Evolutionary conservation across 2,329 filamentous ascomycete genomes (phyloP).

Genomic region (Penicillium hordei): DNA sequence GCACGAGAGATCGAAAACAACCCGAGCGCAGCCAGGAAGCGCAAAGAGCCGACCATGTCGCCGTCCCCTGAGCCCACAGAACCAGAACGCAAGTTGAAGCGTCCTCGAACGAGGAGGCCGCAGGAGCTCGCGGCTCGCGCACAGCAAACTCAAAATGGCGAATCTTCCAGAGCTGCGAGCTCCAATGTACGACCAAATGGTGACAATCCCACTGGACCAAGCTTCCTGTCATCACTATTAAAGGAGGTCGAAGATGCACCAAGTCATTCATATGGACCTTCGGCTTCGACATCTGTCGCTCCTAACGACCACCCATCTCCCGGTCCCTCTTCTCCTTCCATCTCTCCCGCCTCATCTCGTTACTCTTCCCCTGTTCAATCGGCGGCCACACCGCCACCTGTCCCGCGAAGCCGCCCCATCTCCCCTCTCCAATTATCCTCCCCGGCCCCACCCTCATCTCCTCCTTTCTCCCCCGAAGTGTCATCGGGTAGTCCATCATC

Average conservation of each 20-base stretch:
- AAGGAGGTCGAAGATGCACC: slow-evolving; percentile 74
- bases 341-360: slow-evolving; percentile 43
- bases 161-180: slow-evolving; percentile 39
- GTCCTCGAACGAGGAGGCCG: slow-evolving; percentile 74
- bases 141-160: slow-evolving; percentile 43
- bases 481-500: slow-evolving; percentile 56
- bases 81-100: slow-evolving; percentile 80
- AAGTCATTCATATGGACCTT: slow-evolving; percentile 32
- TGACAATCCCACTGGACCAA: slow-evolving; percentile 58
- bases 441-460: slow-evolving; percentile 33
- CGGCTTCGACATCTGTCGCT: slow-evolving; percentile 39
- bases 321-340: slow-evolving; percentile 44
- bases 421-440: slow-evolving; percentile 39
- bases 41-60: slow-evolving; percentile 66
- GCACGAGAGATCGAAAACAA: slow-evolving; percentile 68
- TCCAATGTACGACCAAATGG: slow-evolving; percentile 34
- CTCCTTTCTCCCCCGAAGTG: slow-evolving; percentile 67
- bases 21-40: slow-evolving; percentile 47
- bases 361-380: slow-evolving; percentile 42
- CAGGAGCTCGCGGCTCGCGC: slow-evolving; percentile 52
- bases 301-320: slow-evolving; percentile 39
- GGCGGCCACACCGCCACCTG: slow-evolving; percentile 42
- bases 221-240: slow-evolving; percentile 81
- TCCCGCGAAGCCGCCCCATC: slow-evolving; percentile 34
- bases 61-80: slow-evolving; percentile 69